Evolutionary conservation across 768 basidiomycete species (phyloP).

Genomic region (Lepiota venenata): DNA sequence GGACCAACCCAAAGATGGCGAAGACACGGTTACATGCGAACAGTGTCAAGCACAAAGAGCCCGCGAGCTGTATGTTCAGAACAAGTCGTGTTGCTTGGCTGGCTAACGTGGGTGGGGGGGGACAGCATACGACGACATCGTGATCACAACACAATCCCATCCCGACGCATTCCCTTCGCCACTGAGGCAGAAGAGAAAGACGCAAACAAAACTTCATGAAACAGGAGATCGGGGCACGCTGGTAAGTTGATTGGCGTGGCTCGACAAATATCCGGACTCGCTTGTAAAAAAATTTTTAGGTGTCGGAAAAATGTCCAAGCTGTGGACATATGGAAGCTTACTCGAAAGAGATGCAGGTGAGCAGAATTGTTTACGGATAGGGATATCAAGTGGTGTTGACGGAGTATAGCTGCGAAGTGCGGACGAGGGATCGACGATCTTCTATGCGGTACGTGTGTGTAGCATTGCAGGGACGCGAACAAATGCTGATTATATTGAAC

Average conservation of each 20-base stretch:
- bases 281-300: constrained; percentile 45
- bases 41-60: constrained; percentile 87
- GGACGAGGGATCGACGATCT: constrained; percentile 92
- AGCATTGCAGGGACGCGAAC: not conserved
- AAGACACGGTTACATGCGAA: constrained; percentile 76
- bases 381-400: constrained; percentile 11
- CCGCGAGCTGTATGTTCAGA: constrained; percentile 73
- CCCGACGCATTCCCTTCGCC: constrained; percentile 94
- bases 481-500: constrained; percentile 13
- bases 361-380: constrained; percentile 15
- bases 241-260: constrained; percentile 25
- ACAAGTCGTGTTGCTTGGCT: not conserved
- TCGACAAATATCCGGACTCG: not conserved
- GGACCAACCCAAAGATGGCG: constrained; percentile 72
- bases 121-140: constrained; percentile 87
- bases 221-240: constrained; percentile 61
- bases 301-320: constrained; percentile 84
- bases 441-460: constrained; percentile 82
- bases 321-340: constrained; percentile 86
- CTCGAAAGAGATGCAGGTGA: constrained; percentile 85
- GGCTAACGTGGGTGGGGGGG: not conserved
- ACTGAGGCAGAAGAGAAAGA: constrained; percentile 83
- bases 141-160: constrained; percentile 87
- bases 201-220: constrained; percentile 78
- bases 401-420: constrained; percentile 71